Conservation (phyloP, 2,329 filamentous ascomycete genomes). For the Mollisiaceae sp. region DNA sequence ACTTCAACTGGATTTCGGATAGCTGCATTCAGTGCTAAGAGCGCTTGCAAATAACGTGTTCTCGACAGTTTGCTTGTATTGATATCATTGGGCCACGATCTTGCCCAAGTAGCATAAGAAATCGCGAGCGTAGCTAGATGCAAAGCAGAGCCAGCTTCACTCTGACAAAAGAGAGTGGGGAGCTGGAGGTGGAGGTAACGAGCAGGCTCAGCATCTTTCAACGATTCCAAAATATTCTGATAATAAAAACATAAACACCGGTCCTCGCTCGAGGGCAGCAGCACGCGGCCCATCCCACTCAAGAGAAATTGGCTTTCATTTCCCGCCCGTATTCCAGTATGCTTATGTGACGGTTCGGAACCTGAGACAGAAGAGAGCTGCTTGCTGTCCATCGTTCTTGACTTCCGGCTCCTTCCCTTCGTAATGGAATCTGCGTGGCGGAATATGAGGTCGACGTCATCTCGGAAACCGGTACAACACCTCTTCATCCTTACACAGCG, state of each 20-base stretch:
- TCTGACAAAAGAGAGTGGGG: constrained; percentile 19
- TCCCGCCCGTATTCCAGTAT: background rate
- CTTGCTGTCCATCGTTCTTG: background rate
- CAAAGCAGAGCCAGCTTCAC: constrained; percentile 19
- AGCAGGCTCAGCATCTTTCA: constrained; percentile 21
- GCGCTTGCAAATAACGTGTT: constrained; percentile 22
- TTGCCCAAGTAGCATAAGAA: constrained; percentile 25
- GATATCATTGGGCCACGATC: constrained; percentile 5
- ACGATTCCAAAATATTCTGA: constrained; percentile 13
- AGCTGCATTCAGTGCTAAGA: constrained; percentile 17
- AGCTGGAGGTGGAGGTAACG: constrained; percentile 28
- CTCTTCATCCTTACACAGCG: constrained; percentile 21
- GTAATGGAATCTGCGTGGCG: constrained; percentile 5
- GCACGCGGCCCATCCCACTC: background rate
- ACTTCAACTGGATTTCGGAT: constrained; percentile 26
- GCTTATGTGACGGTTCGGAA: constrained; percentile 1
- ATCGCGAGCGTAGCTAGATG: constrained; percentile 24
- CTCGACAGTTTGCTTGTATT: constrained; percentile 13
- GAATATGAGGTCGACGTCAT: constrained; percentile 27
- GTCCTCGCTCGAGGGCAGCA: constrained; percentile 19
- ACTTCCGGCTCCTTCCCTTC: background rate
- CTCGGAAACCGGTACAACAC: constrained; percentile 26
- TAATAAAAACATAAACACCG: constrained; percentile 24
- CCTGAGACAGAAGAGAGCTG: background rate
- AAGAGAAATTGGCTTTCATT: background rate